Evolutionary conservation across 805 yeast species (phyloP), one percentile per base, ranked within the genome.

Genomic region (Clavispora fructus): DNA sequence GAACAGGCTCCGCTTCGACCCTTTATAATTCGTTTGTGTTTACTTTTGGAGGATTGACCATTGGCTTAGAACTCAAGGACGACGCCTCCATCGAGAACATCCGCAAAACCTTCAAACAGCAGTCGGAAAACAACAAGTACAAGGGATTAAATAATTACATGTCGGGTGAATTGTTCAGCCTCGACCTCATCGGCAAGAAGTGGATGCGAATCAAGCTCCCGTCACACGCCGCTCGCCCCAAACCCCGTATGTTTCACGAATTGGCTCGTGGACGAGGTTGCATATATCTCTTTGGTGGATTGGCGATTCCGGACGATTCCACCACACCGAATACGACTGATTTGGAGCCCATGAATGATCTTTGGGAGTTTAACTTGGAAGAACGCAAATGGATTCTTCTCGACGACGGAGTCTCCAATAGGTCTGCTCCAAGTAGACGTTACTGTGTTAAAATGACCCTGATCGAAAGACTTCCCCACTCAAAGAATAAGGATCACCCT

Each of bases 1-100:
- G 92, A 46, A 82, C 89, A 1, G 94, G 94, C 13, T 78, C 88
- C 1, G 79, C 88, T 0, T 65, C 81, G 1, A 67, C 75, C 1
- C 68, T 82, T 25, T 70, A 75, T 32, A 77, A 81, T 54, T 84
- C 91, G 6, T 69, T 80, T 42, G 69, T 85, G 1, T 75, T 82
- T 28, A 82, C 79, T 0, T 79, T 71, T 59, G 92, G 91, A n/a
- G 94, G 94, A 0, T 63, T 83, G 14, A 76, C 81, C 0, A 62
- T 81, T 9, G 85, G 84, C 1, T 56, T 85, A 14, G 77, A 77
- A 40, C 56, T 83, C 33, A 49, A 42, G 39, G 54, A 63, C 4
- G 56, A 67, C 2, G 64, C 73, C 26, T 65, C 76, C 11, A 59
- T 75, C 16, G 57, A 59, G 2, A 73, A 69, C 27, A 60, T 82